Evolutionary conservation across 306 rosid species (phyloP), one percentile per base, ranked within the genome.

Genomic region (Gleditsia sinensis): DNA sequence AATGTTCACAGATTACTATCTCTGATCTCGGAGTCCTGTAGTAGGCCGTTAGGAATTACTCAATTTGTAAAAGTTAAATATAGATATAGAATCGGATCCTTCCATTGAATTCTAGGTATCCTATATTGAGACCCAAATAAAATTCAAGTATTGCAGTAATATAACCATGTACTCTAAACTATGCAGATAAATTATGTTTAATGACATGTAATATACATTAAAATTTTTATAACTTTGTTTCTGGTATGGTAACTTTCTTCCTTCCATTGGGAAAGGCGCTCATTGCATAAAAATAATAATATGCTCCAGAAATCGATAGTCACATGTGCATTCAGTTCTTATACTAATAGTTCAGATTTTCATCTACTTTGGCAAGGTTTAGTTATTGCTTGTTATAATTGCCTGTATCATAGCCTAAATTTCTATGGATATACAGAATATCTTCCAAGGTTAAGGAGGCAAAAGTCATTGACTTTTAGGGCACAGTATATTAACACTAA

Each of bases 381-480:
- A 39, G 17, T 53, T 54, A 20, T 48, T 39, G 42, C 57, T 49
- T 60, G 49, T 71, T 56, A 55, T 64, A 17, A 65, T 72, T 49
- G 40, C 65, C 45, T 66, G 45, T 45, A 51, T 56, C 33, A 39
- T 36, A 20, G 37, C 23, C 61, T 54, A 65, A 60, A 13, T 56
- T 83, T 80, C 11, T 62, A 67, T 67, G 54, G 75, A 80, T 73
- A 20, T 72, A 65, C 83, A 90, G 98, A 85, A 71, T 34, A 21
- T 78, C 78, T 88, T 70, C 96, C 97, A 20, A 82, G 72, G 86
- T 13, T 85, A 75, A 89, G 98, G 86, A 92, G 85, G 82, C 90
- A 94, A 72, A 94, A 91, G 72, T 95, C 99, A 37, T 96, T 91
- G 59, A 95, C 99, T 56, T 88, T 72, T 78, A 87, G 99, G 73